Percentiles rank a stretch among this genome's conserved stretches.
These are phyloP conservation scores for Pleomassaria siparia DNA, from an alignment of 2,329 filamentous ascomycete genomes.

Conservation along the genomic window DNA sequence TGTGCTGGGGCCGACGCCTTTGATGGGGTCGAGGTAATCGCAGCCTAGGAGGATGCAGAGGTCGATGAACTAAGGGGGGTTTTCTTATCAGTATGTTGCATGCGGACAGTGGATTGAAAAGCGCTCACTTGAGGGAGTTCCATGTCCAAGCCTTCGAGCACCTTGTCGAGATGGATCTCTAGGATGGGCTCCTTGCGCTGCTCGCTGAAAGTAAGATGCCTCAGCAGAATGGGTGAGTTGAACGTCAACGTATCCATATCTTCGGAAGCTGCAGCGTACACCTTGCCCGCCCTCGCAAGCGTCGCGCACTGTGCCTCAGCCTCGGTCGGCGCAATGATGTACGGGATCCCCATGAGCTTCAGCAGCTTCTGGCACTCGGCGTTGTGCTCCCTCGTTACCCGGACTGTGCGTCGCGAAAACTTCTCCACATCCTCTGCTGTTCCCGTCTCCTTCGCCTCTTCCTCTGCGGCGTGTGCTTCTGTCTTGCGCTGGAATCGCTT, in stretches of 20 bases:
- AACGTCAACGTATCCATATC: slow-evolving; percentile 99
- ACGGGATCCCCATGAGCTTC: slow-evolving; percentile 94
- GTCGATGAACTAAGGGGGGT: slow-evolving; percentile 80
- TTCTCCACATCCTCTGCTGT: slow-evolving; percentile 98
- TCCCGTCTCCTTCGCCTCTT: slow-evolving; percentile 95
- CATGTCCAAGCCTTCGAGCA: slow-evolving; percentile 85
- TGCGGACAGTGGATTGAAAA: neutral
- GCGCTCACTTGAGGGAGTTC: slow-evolving; percentile 72
- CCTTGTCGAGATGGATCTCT: slow-evolving; percentile 86
- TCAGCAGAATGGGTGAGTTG: slow-evolving; percentile 82
- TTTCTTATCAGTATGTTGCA: slow-evolving; percentile 4
- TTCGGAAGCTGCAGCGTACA: slow-evolving; percentile 94
- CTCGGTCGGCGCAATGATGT: slow-evolving; percentile 92
- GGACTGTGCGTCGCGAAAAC: slow-evolving; percentile 88
- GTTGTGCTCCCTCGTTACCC: slow-evolving; percentile 96
- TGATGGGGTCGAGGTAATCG: slow-evolving; percentile 95
- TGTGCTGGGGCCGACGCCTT: slow-evolving; percentile 88
- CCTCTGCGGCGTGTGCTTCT: slow-evolving; percentile 84
- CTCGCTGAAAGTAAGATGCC: slow-evolving; percentile 95
- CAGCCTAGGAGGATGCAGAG: slow-evolving; percentile 96
- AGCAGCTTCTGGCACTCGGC: slow-evolving; percentile 88
- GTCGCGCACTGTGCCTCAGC: slow-evolving; percentile 96
- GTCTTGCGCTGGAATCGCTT: slow-evolving; percentile 95
- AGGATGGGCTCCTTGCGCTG: slow-evolving; percentile 97
- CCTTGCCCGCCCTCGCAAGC: slow-evolving; percentile 86